These are phyloP conservation scores for Tetracentron sinense DNA, from an alignment of 164 flowering plant species.

Conservation along the genomic window DNA sequence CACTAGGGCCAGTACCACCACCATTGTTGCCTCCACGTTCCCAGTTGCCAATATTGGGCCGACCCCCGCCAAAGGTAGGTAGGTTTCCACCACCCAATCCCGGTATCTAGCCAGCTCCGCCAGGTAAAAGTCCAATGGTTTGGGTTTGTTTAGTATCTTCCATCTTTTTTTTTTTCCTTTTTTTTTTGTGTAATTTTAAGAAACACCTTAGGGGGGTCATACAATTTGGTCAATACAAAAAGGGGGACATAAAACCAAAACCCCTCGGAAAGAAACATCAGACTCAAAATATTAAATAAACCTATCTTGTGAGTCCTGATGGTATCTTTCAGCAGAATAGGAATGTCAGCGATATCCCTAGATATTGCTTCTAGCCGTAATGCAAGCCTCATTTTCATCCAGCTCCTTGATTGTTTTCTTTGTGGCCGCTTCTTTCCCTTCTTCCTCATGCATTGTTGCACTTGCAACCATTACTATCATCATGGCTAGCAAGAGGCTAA, in stretches of 20 bases:
- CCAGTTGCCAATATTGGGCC: neutral
- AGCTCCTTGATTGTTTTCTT: neutral
- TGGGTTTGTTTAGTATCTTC: neutral
- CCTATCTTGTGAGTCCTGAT: no score
- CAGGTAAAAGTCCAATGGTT: neutral
- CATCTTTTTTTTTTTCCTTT: no score
- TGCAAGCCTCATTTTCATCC: no score
- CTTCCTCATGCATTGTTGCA: neutral
- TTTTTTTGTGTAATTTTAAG: no score
- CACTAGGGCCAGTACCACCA: neutral
- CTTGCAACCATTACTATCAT: neutral
- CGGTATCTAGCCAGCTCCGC: slow-evolving; percentile 1
- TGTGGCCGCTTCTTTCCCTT: neutral
- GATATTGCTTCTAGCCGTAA: no score
- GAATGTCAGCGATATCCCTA: no score
- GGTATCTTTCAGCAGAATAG: no score
- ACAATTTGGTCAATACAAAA: no score
- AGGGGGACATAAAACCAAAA: no score
- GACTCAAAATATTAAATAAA: no score
- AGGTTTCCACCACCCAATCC: slow-evolving; percentile 3
- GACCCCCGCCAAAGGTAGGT: neutral
- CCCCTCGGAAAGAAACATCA: no score
- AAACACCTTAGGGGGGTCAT: no score
- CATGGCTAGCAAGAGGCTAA: neutral
- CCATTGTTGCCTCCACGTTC: neutral